These are phyloP conservation scores for Saccharomyces mikatae DNA, from an alignment of 805 yeast species.

Conservation along the genomic window DNA sequence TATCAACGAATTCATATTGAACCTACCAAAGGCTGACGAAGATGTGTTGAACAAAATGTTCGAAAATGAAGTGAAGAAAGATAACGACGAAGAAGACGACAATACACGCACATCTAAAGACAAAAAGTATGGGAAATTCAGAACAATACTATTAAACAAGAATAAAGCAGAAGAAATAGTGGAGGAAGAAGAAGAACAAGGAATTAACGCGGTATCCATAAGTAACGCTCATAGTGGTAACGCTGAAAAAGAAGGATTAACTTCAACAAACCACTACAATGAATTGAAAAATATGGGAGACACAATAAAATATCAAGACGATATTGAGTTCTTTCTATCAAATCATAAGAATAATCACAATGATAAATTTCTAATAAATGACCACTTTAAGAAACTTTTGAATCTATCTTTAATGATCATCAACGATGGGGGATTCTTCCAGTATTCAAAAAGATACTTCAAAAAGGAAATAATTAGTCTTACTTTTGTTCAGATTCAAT, in stretches of 20 bases:
- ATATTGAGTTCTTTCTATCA: conserved; percentile 29
- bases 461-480: conserved; percentile 14
- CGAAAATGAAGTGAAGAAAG: not conserved
- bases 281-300: conserved; percentile 31
- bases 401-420: conserved; percentile 15
- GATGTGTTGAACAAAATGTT: not conserved
- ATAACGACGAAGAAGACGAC: not conserved
- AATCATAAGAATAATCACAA: conserved; percentile 3
- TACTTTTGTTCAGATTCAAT: conserved; percentile 12
- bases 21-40: conserved; percentile 1
- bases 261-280: conserved; percentile 15
- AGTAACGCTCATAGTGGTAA: not conserved
- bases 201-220: conserved; percentile 2
- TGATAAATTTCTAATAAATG: not conserved
- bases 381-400: conserved; percentile 14
- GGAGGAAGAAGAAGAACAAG: conserved; percentile 9
- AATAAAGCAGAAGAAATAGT: conserved; percentile 9
- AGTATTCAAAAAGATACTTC: conserved; percentile 13
- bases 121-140: conserved; percentile 14
- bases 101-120: not conserved
- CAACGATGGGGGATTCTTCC: conserved; percentile 13
- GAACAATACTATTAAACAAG: conserved; percentile 16
- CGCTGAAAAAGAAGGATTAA: conserved; percentile 2
- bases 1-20: conserved; percentile 3
- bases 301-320: conserved; percentile 29